Base-by-base conservation (phyloP, 257 asterid genomes). In the Solanum okadae region DNA sequence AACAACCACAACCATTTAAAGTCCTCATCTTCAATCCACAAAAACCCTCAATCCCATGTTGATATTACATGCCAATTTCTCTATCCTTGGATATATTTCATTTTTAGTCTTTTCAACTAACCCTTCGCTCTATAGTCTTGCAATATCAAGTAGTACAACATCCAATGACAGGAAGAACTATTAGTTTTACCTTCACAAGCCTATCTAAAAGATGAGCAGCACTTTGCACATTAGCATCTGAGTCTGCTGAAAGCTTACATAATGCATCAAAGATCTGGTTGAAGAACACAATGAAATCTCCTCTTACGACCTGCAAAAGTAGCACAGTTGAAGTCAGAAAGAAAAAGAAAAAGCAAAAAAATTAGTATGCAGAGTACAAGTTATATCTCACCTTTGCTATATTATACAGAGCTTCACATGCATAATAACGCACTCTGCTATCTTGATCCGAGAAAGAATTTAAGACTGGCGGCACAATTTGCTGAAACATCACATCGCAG, bases 161-260 rank as follows among this genome's bases (percentile, higher is more conserved):
- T 16, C 70, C 42, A 82, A 49, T 49, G 86, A 82, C 42, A 82
- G 84, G 33, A 70, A 70, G 84, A 27, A 88, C 35, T 86, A 75
- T 70, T 70, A 86, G 42, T 27, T 86, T 86, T 72, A 95, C 99
- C 98, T 97, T 97, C 81, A 97, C 99, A 91, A 97, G 99, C 87
- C 99, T 95, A 90, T 97, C 99, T 87, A 97, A 93, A 87, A 97
- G 99, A 94, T 97, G 99, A 83, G 99, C 99, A 92, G 99, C 99
- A 95, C 99, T 97, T 91, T 97, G 99, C 84, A 97, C 99, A 92
- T 94, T 97, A 93, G 98, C 91, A 93, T 96, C 99, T 73, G 98
- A 92, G 92, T 97, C 99, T 88, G 99, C 99, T 8, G 99, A 95
- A 90, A 97, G 99, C 97, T 95, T 97, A 90, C 99, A 96, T 40